A percentile compares a stretch with the other conserved stretches of the same genome.
Evolutionary conservation across 805 yeast genomes (phyloP).

Genomic region (Candida coquimbonensis): DNA sequence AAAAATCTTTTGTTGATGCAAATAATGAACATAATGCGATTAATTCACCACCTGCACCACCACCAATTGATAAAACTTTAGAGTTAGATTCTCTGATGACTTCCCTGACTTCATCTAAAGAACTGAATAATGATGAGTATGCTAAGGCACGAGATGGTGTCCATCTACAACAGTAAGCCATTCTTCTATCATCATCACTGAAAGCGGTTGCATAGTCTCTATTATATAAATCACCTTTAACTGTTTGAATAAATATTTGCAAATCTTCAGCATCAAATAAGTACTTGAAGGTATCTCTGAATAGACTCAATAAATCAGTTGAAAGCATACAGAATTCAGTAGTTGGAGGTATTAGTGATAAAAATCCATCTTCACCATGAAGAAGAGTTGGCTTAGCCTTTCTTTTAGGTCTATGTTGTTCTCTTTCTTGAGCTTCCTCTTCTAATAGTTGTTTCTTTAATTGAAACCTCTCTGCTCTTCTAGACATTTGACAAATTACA

Average conservation of each 20-base stretch:
- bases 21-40: slow-evolving; percentile 55
- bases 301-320: slow-evolving; percentile 17
- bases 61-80: slow-evolving; percentile 64
- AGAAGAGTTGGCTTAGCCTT: neutral
- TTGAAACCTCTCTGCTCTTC: slow-evolving; percentile 17
- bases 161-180: slow-evolving; percentile 82
- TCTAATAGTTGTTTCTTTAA: slow-evolving; percentile 7
- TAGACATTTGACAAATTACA: slow-evolving; percentile 10
- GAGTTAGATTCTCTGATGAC: slow-evolving; percentile 26
- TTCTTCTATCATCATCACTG: slow-evolving; percentile 50
- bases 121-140: slow-evolving; percentile 59
- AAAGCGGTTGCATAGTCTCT: slow-evolving; percentile 71
- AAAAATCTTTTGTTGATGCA: slow-evolving; percentile 22
- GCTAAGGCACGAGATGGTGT: slow-evolving; percentile 76
- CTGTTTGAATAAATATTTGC: slow-evolving; percentile 49
- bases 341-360: slow-evolving; percentile 12
- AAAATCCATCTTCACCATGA: slow-evolving; percentile 2
- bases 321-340: slow-evolving; percentile 18
- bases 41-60: slow-evolving; percentile 86
- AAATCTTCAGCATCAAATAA: slow-evolving; percentile 19
- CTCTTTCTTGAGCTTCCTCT: slow-evolving; percentile 4
- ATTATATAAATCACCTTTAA: slow-evolving; percentile 62
- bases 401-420: neutral
- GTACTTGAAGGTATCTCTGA: slow-evolving; percentile 15
- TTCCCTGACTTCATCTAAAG: slow-evolving; percentile 36